Evolutionary conservation across 441 rosid genomes (phyloP), one percentile per base, ranked within the genome.

Genomic region (Gossypium gossypioides): DNA sequence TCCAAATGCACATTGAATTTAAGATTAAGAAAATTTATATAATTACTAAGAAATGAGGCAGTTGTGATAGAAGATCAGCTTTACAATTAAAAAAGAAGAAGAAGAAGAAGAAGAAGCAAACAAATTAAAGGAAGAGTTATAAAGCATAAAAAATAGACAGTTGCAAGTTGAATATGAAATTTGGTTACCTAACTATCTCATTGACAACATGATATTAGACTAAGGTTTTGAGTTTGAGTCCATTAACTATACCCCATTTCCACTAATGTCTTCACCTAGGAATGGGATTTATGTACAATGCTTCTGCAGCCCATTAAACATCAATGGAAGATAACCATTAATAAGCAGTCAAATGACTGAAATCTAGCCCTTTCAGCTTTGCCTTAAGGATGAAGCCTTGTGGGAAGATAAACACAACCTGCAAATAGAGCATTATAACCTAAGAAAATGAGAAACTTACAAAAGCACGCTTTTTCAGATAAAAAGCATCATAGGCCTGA

Each of bases 401-500:
- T 44, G 21, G 46, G 5, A 19, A 66, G 46, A 66, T 44, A 13
- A 22, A 46, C 32, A 46, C 37, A 22, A 12, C 37, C 21, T 12
- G 29, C 5, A 46, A 12, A 13, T 65, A 4, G 34, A n/a, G 12
- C 22, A 24, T 46, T 25, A 34, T 24, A 48, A 46, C 15, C 25
- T 44, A 51, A 69, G 37, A 55, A 69, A 61, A 58, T 32, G 19
- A 69, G 64, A 76, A 73, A 85, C 96, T 88, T 79, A 93, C 97
- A 71, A 2, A 76, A 80, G 73, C 29, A 15, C 75, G 78, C 77
- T 71, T 90, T 79, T 82, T 86, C 73, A 75, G 1, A 68, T 84
- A 79, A 3, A 80, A 60, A 72, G 91, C 92, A 77, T 85, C 86
- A 77, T 89, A 90, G 68, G 81, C 87, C 77, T 52, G 84, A 80